phyloP scores from a whole-genome alignment of 169 alveolate genomes.

The Condylostoma magnum region DNA sequence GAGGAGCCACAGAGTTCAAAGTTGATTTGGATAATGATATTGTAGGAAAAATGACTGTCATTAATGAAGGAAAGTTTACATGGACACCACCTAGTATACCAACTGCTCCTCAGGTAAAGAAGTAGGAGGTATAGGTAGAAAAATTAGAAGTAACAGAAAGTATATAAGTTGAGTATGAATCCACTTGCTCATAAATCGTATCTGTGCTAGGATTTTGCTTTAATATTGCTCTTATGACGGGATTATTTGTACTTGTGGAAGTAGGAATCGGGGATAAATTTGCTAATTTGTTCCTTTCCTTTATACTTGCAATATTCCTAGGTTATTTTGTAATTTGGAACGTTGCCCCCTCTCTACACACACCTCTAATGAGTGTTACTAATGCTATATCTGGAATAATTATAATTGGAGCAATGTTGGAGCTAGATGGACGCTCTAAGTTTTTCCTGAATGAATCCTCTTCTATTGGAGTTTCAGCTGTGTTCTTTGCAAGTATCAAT shows the following conservation, averaged over 20 bases:
- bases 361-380: slow-evolving; percentile 76
- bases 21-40: slow-evolving; percentile 67
- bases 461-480: slow-evolving; percentile 33
- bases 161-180: not conserved
- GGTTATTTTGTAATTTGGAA: slow-evolving; percentile 73
- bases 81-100: not conserved
- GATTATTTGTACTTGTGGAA: not conserved
- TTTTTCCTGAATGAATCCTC: slow-evolving; percentile 15
- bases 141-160: not conserved
- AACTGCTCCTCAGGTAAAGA: not conserved
- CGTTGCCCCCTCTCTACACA: slow-evolving; percentile 66
- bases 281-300: slow-evolving; percentile 21
- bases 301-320: slow-evolving; percentile 57
- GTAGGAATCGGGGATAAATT: not conserved
- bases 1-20: slow-evolving; percentile 68
- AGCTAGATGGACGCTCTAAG: slow-evolving; percentile 29
- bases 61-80: slow-evolving; percentile 52
- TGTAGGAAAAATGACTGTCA: slow-evolving; percentile 57
- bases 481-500: slow-evolving; percentile 56
- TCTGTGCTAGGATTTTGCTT: not conserved
- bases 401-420: slow-evolving; percentile 62
- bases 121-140: not conserved
- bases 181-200: no score
- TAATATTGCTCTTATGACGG: not conserved
- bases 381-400: slow-evolving; percentile 77